A percentile compares a stretch with the other conserved stretches of the same genome.
Conservation (phyloP, 805 yeast genomes). For the Grigorovia humatica region DNA sequence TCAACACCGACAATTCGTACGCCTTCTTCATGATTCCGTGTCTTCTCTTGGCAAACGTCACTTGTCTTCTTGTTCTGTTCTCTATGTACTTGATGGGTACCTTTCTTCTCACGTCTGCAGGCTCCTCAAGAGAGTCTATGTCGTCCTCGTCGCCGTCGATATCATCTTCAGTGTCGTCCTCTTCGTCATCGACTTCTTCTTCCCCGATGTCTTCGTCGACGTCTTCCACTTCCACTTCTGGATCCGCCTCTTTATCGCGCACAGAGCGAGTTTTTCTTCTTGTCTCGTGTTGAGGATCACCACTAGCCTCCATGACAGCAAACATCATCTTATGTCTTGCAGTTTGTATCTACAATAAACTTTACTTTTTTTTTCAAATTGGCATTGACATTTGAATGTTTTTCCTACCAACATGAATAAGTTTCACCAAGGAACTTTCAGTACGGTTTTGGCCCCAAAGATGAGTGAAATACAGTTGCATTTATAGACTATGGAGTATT, state of each 20-base stretch:
- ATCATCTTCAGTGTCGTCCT: neutral
- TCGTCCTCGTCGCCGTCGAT: slow-evolving; percentile 2
- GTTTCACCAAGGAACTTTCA: no score
- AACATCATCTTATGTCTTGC: no score
- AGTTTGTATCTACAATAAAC: no score
- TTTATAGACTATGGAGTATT: no score
- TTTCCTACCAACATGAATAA: no score
- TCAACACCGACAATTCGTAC: slow-evolving; percentile 85
- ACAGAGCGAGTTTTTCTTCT: neutral
- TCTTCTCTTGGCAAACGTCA: slow-evolving; percentile 93
- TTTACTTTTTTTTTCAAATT: no score
- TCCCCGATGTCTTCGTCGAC: slow-evolving; percentile 3
- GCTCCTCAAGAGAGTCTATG: slow-evolving; percentile 3
- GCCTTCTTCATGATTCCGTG: slow-evolving; percentile 99
- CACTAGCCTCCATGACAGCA: no score
- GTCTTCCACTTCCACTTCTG: neutral
- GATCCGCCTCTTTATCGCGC: neutral
- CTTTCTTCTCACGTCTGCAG: slow-evolving; percentile 5
- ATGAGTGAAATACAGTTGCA: no score
- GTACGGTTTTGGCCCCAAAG: no score
- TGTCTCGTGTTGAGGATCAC: neutral
- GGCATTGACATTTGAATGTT: no score
- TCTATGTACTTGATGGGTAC: slow-evolving; percentile 71
- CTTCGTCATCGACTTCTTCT: slow-evolving; percentile 2
- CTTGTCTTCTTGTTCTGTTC: slow-evolving; percentile 91